Conservation (phyloP, 306 rosid genomes). For the Hylodesmum podocarpum region DNA sequence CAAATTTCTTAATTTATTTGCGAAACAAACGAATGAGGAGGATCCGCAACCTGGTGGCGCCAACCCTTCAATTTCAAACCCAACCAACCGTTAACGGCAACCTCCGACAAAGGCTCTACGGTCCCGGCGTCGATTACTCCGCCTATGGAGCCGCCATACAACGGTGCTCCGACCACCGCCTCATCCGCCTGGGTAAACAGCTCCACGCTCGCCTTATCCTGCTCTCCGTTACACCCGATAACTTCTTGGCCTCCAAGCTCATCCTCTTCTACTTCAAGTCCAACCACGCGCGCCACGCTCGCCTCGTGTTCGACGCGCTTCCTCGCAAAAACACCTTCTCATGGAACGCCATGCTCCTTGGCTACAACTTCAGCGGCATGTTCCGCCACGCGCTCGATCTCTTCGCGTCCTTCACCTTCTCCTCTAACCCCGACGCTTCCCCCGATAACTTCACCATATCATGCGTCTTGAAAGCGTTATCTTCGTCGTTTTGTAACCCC, state of each 20-base stretch:
- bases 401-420: constrained; percentile 45
- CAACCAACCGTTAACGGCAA: constrained; percentile 6
- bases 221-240: constrained; percentile 62
- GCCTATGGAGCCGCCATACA: constrained; percentile 71
- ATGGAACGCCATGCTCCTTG: constrained; percentile 77
- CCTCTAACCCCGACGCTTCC: constrained; percentile 8
- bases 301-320: constrained; percentile 64
- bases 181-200: constrained; percentile 67
- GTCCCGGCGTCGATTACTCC: constrained; percentile 45
- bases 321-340: constrained; percentile 59
- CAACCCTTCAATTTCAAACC: constrained; percentile 40
- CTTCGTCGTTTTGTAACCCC: constrained; percentile 32
- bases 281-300: constrained; percentile 47
- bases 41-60: constrained; percentile 40
- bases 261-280: constrained; percentile 54
- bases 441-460: constrained; percentile 63
- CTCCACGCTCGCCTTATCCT: constrained; percentile 77
- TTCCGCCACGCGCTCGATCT: constrained; percentile 50
- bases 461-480: constrained; percentile 60
- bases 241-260: constrained; percentile 87
- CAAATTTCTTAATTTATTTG: not conserved
- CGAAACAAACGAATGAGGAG: constrained; percentile 48
- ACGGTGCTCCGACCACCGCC: constrained; percentile 53
- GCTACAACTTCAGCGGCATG: constrained; percentile 54
- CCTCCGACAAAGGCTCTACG: constrained; percentile 35